These are phyloP conservation scores for Neltuma alba DNA, from an alignment of 306 rosid species.

Conservation along the genomic window DNA sequence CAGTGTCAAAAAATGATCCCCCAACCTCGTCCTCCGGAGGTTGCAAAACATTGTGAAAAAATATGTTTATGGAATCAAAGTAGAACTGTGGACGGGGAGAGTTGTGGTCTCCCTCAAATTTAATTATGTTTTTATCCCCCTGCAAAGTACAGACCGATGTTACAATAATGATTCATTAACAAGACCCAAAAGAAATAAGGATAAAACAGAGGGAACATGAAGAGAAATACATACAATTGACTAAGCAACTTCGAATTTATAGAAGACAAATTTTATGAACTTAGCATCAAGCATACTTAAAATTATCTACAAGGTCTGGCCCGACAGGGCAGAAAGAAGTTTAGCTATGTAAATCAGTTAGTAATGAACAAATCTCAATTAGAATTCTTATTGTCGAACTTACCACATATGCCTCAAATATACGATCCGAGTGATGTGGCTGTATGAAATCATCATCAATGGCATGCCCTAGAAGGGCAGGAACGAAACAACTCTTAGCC, in stretches of 20 bases:
- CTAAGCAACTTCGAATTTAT: background rate
- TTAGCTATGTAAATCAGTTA: background rate
- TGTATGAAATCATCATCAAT: slow-evolving; percentile 93
- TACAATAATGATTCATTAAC: background rate
- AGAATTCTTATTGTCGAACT: slow-evolving; percentile 30
- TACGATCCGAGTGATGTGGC: slow-evolving; percentile 91
- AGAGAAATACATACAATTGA: slow-evolving; percentile 23
- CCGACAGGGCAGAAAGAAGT: background rate
- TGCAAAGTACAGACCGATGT: slow-evolving; percentile 45
- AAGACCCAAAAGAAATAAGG: slow-evolving; percentile 11
- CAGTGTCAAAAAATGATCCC: slow-evolving; percentile 62
- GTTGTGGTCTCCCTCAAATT: slow-evolving; percentile 99
- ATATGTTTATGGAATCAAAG: slow-evolving; percentile 92
- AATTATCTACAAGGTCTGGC: background rate
- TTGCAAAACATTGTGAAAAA: slow-evolving; percentile 97
- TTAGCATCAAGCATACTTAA: background rate
- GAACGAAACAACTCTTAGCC: slow-evolving; percentile 93
- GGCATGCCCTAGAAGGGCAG: slow-evolving; percentile 90
- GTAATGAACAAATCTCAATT: background rate
- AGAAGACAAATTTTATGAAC: background rate
- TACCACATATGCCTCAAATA: slow-evolving; percentile 91
- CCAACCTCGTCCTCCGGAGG: slow-evolving; percentile 96
- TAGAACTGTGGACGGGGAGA: slow-evolving; percentile 99
- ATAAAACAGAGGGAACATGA: slow-evolving; percentile 19
- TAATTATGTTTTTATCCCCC: slow-evolving; percentile 98